These are phyloP conservation scores for Tritrichomonas foetus DNA, from an alignment of 208 protist species.

Conservation along the genomic window DNA sequence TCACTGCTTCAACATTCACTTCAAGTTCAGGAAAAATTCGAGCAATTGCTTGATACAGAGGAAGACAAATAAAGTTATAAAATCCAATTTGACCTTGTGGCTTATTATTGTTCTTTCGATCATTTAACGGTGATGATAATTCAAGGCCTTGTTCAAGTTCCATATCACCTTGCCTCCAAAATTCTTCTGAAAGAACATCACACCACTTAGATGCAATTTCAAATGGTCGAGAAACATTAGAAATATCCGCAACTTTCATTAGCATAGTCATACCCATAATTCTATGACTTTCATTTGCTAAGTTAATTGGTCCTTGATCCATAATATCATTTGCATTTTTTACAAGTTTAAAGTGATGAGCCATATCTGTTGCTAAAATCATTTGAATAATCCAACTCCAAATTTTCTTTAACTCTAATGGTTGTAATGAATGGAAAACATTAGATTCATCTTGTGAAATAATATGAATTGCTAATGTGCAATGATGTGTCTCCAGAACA, in stretches of 20 bases:
- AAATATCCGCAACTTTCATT: constrained; percentile 10
- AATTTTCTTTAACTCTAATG: constrained; percentile 48
- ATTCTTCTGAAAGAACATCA: not conserved
- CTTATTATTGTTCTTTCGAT: not conserved
- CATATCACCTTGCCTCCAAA: not conserved
- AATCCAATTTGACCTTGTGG: not conserved
- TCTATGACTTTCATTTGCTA: not conserved
- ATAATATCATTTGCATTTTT: constrained; percentile 6
- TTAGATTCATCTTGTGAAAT: constrained; percentile 47
- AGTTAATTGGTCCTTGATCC: constrained; percentile 15
- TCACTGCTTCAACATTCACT: not conserved
- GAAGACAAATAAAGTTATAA: not conserved
- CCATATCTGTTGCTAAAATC: constrained; percentile 63
- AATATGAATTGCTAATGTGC: constrained; percentile 47
- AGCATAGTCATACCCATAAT: not conserved
- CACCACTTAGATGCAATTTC: not conserved
- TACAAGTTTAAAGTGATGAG: constrained; percentile 53
- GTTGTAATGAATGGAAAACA: constrained; percentile 45
- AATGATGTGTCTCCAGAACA: constrained; percentile 65
- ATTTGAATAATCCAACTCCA: constrained; percentile 50
- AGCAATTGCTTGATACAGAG: not conserved
- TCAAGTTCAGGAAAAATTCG: not conserved
- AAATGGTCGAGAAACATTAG: not conserved
- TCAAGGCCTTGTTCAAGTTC: not conserved
- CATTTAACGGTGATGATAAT: not conserved